These are phyloP conservation scores for Dioscorea cayenensis DNA, from an alignment of 116 monocot species.

Conservation along the genomic window DNA sequence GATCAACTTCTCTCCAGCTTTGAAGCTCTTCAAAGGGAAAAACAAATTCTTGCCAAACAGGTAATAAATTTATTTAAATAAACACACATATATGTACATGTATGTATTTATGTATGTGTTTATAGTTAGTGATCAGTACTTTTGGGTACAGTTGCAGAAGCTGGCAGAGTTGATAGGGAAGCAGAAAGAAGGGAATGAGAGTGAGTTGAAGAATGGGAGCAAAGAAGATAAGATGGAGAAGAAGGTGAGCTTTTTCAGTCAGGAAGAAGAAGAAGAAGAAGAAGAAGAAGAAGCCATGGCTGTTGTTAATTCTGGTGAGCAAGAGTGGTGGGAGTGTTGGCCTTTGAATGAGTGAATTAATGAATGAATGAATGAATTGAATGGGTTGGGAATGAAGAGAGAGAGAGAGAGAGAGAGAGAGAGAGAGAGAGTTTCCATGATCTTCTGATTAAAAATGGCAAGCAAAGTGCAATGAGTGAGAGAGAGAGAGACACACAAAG, in stretches of 20 bases:
- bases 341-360: constrained; percentile 3
- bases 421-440: neutral
- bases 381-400: neutral
- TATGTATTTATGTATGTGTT: no score
- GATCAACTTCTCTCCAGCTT: constrained; percentile 34
- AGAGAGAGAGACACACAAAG: no score
- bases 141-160: constrained; percentile 20
- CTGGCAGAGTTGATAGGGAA: constrained; percentile 16
- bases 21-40: constrained; percentile 35
- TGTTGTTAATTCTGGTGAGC: constrained; percentile 8
- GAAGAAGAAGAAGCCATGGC: constrained; percentile 7
- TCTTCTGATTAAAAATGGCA: neutral
- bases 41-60: constrained; percentile 37
- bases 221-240: neutral
- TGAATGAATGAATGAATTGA: neutral
- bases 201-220: neutral
- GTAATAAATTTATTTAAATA: constrained; percentile 1
- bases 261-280: constrained; percentile 8
- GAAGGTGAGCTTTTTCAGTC: neutral
- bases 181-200: constrained; percentile 7
- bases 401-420: neutral
- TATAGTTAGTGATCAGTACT: no score
- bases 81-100: no score
- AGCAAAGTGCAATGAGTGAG: no score
- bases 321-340: constrained; percentile 34